Evolutionary conservation across 257 asterid species (phyloP).

Genomic region (Solanum pinnatisectum): DNA sequence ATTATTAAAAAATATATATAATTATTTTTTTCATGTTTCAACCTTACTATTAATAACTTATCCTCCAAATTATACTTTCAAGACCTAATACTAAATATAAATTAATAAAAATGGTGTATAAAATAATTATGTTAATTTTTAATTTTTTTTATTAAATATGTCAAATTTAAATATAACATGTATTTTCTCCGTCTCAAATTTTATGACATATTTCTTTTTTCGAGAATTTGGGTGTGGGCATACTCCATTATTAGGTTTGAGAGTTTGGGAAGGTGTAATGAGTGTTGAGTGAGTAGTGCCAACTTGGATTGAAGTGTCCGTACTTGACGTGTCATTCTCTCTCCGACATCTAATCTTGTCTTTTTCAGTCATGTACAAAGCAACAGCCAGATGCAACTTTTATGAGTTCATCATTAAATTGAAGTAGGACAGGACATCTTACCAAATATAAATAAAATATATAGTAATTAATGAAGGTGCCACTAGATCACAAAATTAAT

Average conservation of each 20-base stretch:
- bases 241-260: not conserved
- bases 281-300: conserved; percentile 6
- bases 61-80: not conserved
- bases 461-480: not conserved
- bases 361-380: conserved; percentile 13
- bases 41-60: too few relatives aligned
- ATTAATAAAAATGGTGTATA: too few relatives aligned
- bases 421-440: not conserved
- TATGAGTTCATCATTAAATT: not conserved
- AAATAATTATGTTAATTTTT: too few relatives aligned
- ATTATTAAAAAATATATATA: too few relatives aligned
- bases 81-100: not conserved
- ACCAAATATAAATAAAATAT: not conserved
- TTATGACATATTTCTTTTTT: too few relatives aligned
- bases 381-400: conserved; percentile 1
- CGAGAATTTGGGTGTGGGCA: not conserved
- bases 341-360: conserved; percentile 14
- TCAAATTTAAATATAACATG: too few relatives aligned
- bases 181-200: too few relatives aligned
- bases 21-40: too few relatives aligned
- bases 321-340: conserved; percentile 18
- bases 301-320: conserved; percentile 4
- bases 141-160: too few relatives aligned
- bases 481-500: not conserved
- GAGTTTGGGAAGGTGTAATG: not conserved